These are phyloP conservation scores for Penicillium sp. DNA, from an alignment of 2,329 filamentous ascomycete genomes.

Conservation along the genomic window DNA sequence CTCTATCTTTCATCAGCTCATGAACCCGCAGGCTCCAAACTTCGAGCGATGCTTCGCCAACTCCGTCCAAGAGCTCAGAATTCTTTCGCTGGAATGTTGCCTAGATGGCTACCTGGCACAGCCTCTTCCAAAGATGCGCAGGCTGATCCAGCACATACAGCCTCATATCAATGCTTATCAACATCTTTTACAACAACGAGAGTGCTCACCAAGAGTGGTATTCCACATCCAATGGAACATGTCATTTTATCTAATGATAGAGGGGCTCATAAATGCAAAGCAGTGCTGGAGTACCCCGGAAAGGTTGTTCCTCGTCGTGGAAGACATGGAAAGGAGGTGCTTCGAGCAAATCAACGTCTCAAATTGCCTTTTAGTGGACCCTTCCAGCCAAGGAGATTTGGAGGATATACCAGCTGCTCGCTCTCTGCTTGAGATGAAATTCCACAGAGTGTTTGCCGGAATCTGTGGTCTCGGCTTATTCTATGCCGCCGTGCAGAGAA, in stretches of 20 bases:
- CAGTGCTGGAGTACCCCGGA: conserved; percentile 14
- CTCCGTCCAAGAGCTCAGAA: neutral
- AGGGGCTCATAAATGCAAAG: conserved; percentile 11
- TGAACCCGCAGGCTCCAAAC: neutral
- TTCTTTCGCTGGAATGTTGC: too few relatives aligned
- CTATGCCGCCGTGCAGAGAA: conserved; percentile 6
- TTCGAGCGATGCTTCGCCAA: conserved; percentile 8
- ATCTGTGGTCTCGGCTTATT: conserved; percentile 14
- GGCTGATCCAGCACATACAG: too few relatives aligned
- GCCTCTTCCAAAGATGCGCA: too few relatives aligned
- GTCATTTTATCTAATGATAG: conserved; percentile 8
- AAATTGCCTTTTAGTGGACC: too few relatives aligned
- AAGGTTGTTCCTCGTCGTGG: too few relatives aligned
- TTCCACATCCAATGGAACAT: conserved; percentile 16
- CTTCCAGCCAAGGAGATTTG: too few relatives aligned
- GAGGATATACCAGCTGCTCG: too few relatives aligned
- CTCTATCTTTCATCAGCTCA: too few relatives aligned
- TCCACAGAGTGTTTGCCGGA: conserved; percentile 4
- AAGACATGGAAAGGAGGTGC: too few relatives aligned
- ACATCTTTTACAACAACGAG: conserved; percentile 5
- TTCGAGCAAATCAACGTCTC: too few relatives aligned
- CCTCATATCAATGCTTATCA: too few relatives aligned
- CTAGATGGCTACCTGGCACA: too few relatives aligned
- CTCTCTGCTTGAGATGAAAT: conserved; percentile 9
- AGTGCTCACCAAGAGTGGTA: conserved; percentile 12